Evolutionary conservation across 2,329 filamentous ascomycete genomes (phyloP).

Genomic region (Aspergillus sp.): DNA sequence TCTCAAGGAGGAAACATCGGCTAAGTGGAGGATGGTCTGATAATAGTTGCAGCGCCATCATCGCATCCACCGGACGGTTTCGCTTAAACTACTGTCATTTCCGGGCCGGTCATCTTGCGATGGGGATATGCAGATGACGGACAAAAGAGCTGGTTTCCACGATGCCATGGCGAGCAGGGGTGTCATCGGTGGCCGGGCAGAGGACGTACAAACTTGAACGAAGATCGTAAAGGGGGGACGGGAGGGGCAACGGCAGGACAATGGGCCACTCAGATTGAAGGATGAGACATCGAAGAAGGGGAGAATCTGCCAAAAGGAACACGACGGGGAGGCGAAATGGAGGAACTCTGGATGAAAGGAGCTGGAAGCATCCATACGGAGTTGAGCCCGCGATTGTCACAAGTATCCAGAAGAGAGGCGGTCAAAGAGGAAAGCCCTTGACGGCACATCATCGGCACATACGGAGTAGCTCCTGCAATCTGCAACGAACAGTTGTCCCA

Average conservation of each 20-base stretch:
- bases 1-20: constrained; percentile 14
- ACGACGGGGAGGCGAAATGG: constrained; percentile 12
- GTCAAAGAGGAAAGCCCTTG: constrained; percentile 17
- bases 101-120: constrained; percentile 20
- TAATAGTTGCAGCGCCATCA: constrained; percentile 22
- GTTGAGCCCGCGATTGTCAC: constrained; percentile 7
- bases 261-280: constrained; percentile 18
- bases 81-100: constrained; percentile 26
- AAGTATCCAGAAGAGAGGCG: constrained; percentile 16
- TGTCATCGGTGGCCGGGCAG: constrained; percentile 19
- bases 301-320: constrained; percentile 16
- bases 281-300: constrained; percentile 10
- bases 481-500: constrained; percentile 15
- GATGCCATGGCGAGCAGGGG: constrained; percentile 26
- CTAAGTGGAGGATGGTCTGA: constrained; percentile 17
- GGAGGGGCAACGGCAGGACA: constrained; percentile 21
- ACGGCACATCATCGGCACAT: constrained; percentile 19
- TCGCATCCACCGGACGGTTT: constrained; percentile 20
- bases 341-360: constrained; percentile 10
- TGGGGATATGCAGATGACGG: constrained; percentile 19
- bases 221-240: constrained; percentile 17
- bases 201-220: constrained; percentile 21
- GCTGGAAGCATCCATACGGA: constrained; percentile 9
- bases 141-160: constrained; percentile 11
- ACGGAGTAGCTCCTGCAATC: constrained; percentile 11